These are phyloP conservation scores for Phytophthora europaea DNA, from an alignment of 352 stramenopile genomes.

Conservation along the genomic window DNA sequence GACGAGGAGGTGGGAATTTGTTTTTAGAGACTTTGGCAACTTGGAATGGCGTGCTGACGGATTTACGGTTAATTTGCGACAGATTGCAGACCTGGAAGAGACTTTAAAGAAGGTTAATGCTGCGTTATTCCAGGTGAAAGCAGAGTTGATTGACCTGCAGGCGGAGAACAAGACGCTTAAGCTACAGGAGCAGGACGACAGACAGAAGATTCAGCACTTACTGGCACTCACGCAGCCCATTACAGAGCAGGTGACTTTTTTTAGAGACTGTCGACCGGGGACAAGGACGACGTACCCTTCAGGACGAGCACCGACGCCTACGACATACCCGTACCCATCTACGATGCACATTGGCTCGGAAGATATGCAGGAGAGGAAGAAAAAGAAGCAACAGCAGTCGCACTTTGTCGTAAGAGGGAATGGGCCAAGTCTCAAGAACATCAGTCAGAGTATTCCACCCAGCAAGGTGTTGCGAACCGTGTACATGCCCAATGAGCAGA, in stretches of 20 bases:
- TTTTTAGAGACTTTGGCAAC: neutral
- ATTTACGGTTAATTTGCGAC: neutral
- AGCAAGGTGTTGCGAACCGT: slow-evolving; percentile 77
- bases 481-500: slow-evolving; percentile 83
- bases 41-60: slow-evolving; percentile 2
- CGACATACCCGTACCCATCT: slow-evolving; percentile 72
- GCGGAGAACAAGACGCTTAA: slow-evolving; percentile 75
- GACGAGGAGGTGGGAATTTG: slow-evolving; percentile 63
- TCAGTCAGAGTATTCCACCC: slow-evolving; percentile 15
- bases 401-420: slow-evolving; percentile 27
- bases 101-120: slow-evolving; percentile 64
- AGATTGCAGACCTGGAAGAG: slow-evolving; percentile 73
- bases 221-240: slow-evolving; percentile 86
- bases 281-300: slow-evolving; percentile 63
- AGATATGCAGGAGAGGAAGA: slow-evolving; percentile 44
- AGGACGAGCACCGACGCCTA: slow-evolving; percentile 30
- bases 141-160: slow-evolving; percentile 71
- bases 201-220: slow-evolving; percentile 86
- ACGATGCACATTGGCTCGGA: slow-evolving; percentile 82
- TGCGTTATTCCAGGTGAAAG: slow-evolving; percentile 70
- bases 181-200: slow-evolving; percentile 79
- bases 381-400: slow-evolving; percentile 30
- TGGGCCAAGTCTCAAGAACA: slow-evolving; percentile 26
- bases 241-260: slow-evolving; percentile 84
- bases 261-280: slow-evolving; percentile 74